Conservation (phyloP, 176 grass and related monocot genomes). For the Dendrocalamus sinicus region DNA sequence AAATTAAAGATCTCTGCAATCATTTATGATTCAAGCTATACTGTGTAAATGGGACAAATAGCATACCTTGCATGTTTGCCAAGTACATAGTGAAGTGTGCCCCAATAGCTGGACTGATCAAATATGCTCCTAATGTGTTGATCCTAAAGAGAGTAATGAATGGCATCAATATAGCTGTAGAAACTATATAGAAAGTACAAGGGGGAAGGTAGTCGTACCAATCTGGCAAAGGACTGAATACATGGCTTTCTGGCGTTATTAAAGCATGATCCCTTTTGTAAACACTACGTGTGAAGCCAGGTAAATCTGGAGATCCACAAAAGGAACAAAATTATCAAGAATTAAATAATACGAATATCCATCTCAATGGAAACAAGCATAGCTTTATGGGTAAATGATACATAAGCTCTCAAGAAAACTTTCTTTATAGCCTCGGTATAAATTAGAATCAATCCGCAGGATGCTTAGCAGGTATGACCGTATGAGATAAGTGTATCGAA, state of each 20-base stretch:
- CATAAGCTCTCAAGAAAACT: conserved; percentile 9
- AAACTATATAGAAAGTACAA: conserved; percentile 9
- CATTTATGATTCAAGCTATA: conserved; percentile 24
- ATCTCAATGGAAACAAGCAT: conserved; percentile 12
- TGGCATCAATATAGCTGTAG: conserved; percentile 29
- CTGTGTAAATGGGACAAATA: conserved; percentile 22
- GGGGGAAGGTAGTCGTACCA: conserved; percentile 53
- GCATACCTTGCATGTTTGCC: conserved; percentile 89
- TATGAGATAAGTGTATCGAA: background rate
- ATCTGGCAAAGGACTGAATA: conserved; percentile 85
- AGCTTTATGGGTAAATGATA: conserved; percentile 6
- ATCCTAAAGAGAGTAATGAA: conserved; percentile 58
- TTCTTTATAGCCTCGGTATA: background rate
- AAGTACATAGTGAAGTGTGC: conserved; percentile 92
- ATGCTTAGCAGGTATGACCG: background rate
- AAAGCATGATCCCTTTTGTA: conserved; percentile 84
- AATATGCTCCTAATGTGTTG: conserved; percentile 81
- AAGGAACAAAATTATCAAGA: conserved; percentile 37
- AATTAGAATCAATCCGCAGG: background rate
- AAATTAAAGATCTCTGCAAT: background rate
- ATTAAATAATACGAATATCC: background rate
- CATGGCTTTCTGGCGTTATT: conserved; percentile 96
- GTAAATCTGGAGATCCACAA: conserved; percentile 73
- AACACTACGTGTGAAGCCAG: conserved; percentile 94
- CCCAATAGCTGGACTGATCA: conserved; percentile 80